Evolutionary conservation across 371 early-diverging fungal genomes (phyloP), one percentile per base, ranked within the genome.

Genomic region (Chytridium lagenaria): DNA sequence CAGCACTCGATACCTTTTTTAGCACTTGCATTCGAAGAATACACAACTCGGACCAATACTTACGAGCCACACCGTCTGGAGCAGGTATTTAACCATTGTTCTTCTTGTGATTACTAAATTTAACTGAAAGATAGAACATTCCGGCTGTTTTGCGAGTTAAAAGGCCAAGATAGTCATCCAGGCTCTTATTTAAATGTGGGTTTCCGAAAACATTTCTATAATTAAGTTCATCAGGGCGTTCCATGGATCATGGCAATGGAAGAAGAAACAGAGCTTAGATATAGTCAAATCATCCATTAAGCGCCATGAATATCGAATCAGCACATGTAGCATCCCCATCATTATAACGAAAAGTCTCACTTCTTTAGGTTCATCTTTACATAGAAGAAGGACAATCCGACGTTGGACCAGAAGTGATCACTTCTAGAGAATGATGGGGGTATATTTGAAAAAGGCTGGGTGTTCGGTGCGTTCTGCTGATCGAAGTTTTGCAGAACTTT

Each of bases 401-500:
- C 77, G 70, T n/a, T 51, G 7, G 5, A 71, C 77, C 0, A n/a
- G n/a, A n/a, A 44, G 23, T 23, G 23, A 0, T 19, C 15, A 55
- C 44, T 44, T 44, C 44, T 5, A 10, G 19, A 44, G 44, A 10
- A 44, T 44, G 5, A 44, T 26, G 12, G 38, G 10, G 10, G 38
- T 44, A 23, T 34, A 34, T 49, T 22, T 67, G 49, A 2, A 31
- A 44, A 64, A 33, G 26, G 70, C 19, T 16, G 49, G 63, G 50
- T 31, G 12, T 15, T 39, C 38, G 7, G 72, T 70, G 40, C 71
- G 28, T 76, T 78, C 74, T 10, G 85, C 89, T 0, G 83, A 87
- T 34, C 91, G 72, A 1, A 91, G 72, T 68, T 88, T 90, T 2
- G 90, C 90, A 0, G 61, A 61, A 28, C 61, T 52, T 52, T 5